These are phyloP conservation scores for Cnidoscolus chayamansa DNA, from an alignment of 441 rosid species.

Conservation along the genomic window DNA sequence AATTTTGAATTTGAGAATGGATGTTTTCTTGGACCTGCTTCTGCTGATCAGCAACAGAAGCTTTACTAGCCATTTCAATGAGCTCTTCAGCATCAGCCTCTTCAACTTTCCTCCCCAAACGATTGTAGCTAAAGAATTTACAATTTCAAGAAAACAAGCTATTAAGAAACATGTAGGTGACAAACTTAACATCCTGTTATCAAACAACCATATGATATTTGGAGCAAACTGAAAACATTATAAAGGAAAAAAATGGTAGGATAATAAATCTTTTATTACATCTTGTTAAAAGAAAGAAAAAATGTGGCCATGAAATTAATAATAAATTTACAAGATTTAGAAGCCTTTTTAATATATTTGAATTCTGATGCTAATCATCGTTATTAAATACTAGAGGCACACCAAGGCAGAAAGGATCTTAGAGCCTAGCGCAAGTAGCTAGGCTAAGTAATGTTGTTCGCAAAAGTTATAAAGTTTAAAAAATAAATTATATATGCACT, in stretches of 20 bases:
- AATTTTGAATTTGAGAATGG: slow-evolving; percentile 51
- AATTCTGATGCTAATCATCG: not conserved
- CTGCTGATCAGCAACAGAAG: slow-evolving; percentile 67
- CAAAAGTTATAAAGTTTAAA: too few species aligned
- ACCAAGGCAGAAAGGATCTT: too few species aligned
- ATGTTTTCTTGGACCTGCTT: slow-evolving; percentile 78
- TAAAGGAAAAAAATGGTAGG: not conserved
- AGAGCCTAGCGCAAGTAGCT: too few species aligned
- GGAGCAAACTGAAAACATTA: not conserved
- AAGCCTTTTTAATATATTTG: not conserved
- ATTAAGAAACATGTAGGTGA: slow-evolving; percentile 3
- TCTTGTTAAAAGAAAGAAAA: not conserved
- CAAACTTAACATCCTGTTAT: not conserved
- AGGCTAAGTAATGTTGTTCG: too few species aligned
- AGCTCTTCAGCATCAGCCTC: slow-evolving; percentile 82
- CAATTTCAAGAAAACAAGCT: not conserved
- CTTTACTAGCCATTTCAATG: slow-evolving; percentile 70
- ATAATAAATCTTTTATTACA: not conserved
- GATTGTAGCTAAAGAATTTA: slow-evolving; percentile 53
- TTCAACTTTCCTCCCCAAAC: slow-evolving; percentile 63
- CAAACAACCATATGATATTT: slow-evolving; percentile 3
- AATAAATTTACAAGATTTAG: not conserved
- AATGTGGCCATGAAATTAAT: not conserved
- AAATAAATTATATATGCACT: too few species aligned
- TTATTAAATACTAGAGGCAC: too few species aligned